Base-by-base conservation (phyloP, 345 rosid genomes). In the Salix brachista region DNA sequence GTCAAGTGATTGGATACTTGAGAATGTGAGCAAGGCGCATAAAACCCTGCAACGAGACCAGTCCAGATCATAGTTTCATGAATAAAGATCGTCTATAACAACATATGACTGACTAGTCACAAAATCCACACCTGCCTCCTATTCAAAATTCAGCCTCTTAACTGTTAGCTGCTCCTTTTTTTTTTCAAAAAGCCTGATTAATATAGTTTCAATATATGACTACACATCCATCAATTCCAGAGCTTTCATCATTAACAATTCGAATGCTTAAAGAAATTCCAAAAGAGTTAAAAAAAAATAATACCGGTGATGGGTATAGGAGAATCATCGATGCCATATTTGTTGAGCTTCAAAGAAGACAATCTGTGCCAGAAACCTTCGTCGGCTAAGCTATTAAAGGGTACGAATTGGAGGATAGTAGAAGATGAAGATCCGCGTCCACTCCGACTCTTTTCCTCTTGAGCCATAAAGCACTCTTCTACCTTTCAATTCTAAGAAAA, bases 311-410 rank as follows among this genome's bases (percentile, higher is more conserved):
- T 86, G 60, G 90, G 82, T 58, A 96, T 77, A 17, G 97, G 97
- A 77, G 98, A 96, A 84, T 96, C 97, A 74, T 94, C 97, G 82
- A 96, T 87, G 80, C 98, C 91, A 39, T 92, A 78, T 80, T 89
- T 85, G 83, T 96, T 90, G 81, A 96, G 98, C 84, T 93, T 93
- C 84, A 92, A 42, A 78, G 93, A 91, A 76, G 97, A 93, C 72
- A 94, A 85, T 77, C 88, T 84, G 69, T 92, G 98, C 99, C 98
- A 96, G 83, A 96, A 93, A 74, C 97, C 94, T 80, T 96, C 98
- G 65, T 94, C 98, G 3, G 89, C 97, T 4, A 86, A 83, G 75
- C 97, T 92, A 81, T 90, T 88, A 70, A 93, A 87, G 32, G 94
- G 91, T 25, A 91, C 90, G 82, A 96, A 94, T 84, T 88, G 91